Percentiles rank a stretch among this genome's conserved stretches.
phyloP scores from a whole-genome alignment of 176 grass and related monocot genomes.

The Cenchrus fungigraminus region DNA sequence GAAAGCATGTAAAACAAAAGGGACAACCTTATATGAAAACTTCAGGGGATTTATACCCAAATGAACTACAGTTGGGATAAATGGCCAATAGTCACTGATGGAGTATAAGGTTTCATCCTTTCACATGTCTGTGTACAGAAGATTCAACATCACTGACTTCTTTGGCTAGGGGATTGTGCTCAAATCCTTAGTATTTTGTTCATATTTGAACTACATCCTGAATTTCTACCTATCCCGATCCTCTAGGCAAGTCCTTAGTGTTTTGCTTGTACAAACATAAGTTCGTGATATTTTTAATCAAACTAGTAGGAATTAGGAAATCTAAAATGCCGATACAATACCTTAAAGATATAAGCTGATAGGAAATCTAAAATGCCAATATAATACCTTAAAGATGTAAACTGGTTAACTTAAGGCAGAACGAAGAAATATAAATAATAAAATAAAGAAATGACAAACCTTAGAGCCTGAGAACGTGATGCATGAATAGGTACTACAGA shows the following conservation, averaged over 20 bases:
- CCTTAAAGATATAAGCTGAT: slow-evolving; percentile 14
- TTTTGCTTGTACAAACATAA: neutral
- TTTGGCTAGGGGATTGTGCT: neutral
- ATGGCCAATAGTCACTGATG: neutral
- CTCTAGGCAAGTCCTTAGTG: neutral
- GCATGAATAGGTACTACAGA: slow-evolving; percentile 83
- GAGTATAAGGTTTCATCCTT: neutral
- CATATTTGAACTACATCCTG: neutral
- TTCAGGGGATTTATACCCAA: neutral
- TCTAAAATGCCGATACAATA: neutral
- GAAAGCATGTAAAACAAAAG: neutral
- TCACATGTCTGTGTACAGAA: neutral
- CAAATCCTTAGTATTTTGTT: neutral
- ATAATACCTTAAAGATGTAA: slow-evolving; percentile 10
- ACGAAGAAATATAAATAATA: slow-evolving; percentile 7
- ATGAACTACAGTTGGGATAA: neutral
- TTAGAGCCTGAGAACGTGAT: slow-evolving; percentile 85
- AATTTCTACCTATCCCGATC: neutral
- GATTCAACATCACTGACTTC: neutral
- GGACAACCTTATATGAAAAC: neutral
- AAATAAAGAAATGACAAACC: slow-evolving; percentile 35
- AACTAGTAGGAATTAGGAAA: slow-evolving; percentile 20
- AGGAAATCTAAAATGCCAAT: neutral
- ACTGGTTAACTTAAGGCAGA: neutral
- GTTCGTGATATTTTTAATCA: slow-evolving; percentile 14